Conservation (phyloP, 164 flowering plant species). For the Echeveria elegans region DNA sequence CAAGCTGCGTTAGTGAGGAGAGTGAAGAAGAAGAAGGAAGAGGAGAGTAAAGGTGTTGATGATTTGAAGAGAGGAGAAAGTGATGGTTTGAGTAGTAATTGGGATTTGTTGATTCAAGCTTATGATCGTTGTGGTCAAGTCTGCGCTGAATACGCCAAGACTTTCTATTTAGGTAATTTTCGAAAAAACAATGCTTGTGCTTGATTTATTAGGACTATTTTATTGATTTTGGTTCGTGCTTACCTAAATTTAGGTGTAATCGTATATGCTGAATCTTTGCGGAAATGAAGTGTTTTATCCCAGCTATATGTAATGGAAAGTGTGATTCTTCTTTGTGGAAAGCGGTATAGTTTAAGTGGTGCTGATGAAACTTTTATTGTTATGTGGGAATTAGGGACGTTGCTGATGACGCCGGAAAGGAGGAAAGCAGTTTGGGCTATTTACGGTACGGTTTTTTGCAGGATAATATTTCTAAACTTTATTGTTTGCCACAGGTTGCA, state of each 20-base stretch:
- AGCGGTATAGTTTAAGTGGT: not conserved
- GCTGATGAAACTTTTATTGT: not conserved
- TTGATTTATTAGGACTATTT: too few relatives aligned
- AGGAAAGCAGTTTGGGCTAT: conserved; percentile 89
- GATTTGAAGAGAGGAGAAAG: conserved; percentile 32
- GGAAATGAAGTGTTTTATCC: not conserved
- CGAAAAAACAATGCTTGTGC: not conserved
- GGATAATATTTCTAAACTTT: not conserved
- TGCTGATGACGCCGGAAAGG: conserved; percentile 83
- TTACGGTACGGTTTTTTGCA: conserved; percentile 36
- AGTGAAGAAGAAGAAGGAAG: not conserved
- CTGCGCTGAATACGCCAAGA: conserved; percentile 92
- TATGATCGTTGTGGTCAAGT: conserved; percentile 87
- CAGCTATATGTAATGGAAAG: too few relatives aligned
- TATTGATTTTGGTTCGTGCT: too few relatives aligned
- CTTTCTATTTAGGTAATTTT: conserved; percentile 85
- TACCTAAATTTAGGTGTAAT: too few relatives aligned
- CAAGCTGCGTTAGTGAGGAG: conserved; percentile 32
- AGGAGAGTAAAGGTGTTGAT: conserved; percentile 14
- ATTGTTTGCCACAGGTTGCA: not conserved
- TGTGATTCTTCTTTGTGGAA: not conserved
- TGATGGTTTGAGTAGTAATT: conserved; percentile 36
- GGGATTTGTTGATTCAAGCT: conserved; percentile 56
- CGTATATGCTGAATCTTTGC: not conserved
- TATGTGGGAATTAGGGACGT: conserved; percentile 41